phyloP scores from a whole-genome alignment of 1,284 basidiomycete genomes.

The Earliella scabrosa region DNA sequence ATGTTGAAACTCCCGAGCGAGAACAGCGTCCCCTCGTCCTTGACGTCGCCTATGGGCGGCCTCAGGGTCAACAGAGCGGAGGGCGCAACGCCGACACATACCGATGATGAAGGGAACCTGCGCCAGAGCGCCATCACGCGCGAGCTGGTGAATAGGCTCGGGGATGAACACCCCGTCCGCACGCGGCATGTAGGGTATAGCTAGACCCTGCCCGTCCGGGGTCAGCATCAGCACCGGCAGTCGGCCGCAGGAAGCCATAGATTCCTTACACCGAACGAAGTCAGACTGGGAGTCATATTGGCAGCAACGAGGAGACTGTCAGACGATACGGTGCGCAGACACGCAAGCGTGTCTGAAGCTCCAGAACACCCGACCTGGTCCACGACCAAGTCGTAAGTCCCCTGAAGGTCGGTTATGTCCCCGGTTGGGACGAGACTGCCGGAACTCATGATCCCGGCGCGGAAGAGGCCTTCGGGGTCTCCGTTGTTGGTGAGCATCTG shows the following conservation, averaged over 20 bases:
- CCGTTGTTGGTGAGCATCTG: constrained; percentile 39
- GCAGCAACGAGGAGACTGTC: neutral
- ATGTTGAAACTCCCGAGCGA: constrained; percentile 27
- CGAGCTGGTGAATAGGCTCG: constrained; percentile 31
- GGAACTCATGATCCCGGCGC: constrained; percentile 41
- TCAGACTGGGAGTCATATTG: neutral
- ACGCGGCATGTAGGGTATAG: constrained; percentile 37
- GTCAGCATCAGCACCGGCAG: neutral
- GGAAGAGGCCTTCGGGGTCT: constrained; percentile 38
- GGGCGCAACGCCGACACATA: neutral
- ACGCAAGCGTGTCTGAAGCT: neutral
- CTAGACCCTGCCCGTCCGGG: neutral
- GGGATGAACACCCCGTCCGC: constrained; percentile 42
- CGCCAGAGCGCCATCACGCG: constrained; percentile 32
- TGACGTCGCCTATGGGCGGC: constrained; percentile 24
- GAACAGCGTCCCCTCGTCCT: constrained; percentile 38
- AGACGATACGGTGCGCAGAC: neutral
- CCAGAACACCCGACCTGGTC: constrained; percentile 33
- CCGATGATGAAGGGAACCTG: constrained; percentile 38
- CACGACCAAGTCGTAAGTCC: constrained; percentile 40
- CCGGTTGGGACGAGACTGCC: constrained; percentile 38
- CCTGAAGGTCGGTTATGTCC: constrained; percentile 35
- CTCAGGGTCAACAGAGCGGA: neutral
- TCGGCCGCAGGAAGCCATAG: neutral
- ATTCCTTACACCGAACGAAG: neutral